Evolutionary conservation across 2,329 filamentous ascomycete genomes (phyloP).

Genomic region (Xylariaceae sp.): DNA sequence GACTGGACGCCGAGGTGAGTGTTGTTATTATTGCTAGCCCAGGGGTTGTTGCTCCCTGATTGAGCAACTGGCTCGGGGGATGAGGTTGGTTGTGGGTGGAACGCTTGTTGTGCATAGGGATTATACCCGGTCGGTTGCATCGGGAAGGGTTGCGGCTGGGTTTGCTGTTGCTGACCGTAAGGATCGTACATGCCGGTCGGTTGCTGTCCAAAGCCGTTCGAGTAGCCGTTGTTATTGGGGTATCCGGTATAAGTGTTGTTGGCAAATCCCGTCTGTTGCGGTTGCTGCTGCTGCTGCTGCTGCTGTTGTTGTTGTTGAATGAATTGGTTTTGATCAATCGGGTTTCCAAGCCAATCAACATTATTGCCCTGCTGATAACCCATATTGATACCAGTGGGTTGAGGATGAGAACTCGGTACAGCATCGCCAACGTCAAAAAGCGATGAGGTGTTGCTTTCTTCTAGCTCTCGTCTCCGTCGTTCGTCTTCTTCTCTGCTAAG

Average conservation of each 20-base stretch:
- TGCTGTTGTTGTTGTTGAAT: conserved; percentile 80
- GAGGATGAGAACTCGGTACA: conserved; percentile 64
- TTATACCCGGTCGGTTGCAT: conserved; percentile 62
- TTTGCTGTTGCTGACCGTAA: conserved; percentile 63
- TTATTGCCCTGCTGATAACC: conserved; percentile 96
- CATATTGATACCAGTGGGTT: conserved; percentile 91
- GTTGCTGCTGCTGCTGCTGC: no score
- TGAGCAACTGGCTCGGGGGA: conserved; percentile 68
- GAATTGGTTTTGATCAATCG: conserved; percentile 77
- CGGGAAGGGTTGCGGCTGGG: conserved; percentile 49
- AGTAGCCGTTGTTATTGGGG: conserved; percentile 66
- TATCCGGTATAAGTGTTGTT: conserved; percentile 63
- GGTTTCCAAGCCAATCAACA: conserved; percentile 97
- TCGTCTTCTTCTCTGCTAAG: conserved; percentile 96
- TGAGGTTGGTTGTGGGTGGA: conserved; percentile 50
- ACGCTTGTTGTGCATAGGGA: conserved; percentile 59
- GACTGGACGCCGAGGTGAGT: conserved; percentile 59
- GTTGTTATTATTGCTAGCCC: conserved; percentile 68
- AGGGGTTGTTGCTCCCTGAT: conserved; percentile 92
- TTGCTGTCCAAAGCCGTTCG: conserved; percentile 72
- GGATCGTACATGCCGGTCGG: conserved; percentile 73
- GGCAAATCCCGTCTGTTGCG: conserved; percentile 85
- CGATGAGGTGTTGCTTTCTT: conserved; percentile 82
- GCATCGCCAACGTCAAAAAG: conserved; percentile 83
- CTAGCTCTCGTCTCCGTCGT: conserved; percentile 81